A percentile compares a stretch with the other conserved stretches of the same genome.
Conservation (phyloP, 768 basidiomycete species). For the Termitomyces sp. region DNA sequence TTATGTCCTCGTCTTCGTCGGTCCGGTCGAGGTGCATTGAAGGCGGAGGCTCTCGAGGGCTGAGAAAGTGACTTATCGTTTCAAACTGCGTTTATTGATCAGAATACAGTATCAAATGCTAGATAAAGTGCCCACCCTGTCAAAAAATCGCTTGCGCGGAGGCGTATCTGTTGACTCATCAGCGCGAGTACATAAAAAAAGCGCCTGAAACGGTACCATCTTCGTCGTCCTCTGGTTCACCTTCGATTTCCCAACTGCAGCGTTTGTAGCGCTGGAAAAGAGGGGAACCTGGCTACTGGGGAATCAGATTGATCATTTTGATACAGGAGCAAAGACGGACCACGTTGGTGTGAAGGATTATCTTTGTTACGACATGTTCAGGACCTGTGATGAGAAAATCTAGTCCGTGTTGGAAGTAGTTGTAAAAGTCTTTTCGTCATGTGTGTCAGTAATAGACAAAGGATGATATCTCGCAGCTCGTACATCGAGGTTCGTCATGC, state of each 20-base stretch:
- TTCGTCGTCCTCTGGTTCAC: constrained; percentile 75
- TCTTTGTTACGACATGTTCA: constrained; percentile 74
- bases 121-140: constrained; percentile 44
- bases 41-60: constrained; percentile 66
- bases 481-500: constrained; percentile 47
- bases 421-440: constrained; percentile 67
- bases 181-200: constrained; percentile 1
- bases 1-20: constrained; percentile 68
- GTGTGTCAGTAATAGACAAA: neutral
- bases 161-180: constrained; percentile 51
- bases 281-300: constrained; percentile 74
- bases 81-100: constrained; percentile 46
- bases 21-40: constrained; percentile 80
- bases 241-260: constrained; percentile 87
- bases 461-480: constrained; percentile 6
- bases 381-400: constrained; percentile 78
- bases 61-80: constrained; percentile 71
- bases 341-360: constrained; percentile 83
- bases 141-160: constrained; percentile 66
- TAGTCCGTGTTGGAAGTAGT: constrained; percentile 88
- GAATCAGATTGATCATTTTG: neutral
- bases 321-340: constrained; percentile 34
- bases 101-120: neutral
- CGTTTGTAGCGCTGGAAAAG: constrained; percentile 89
- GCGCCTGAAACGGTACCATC: constrained; percentile 43